Conservation (phyloP, 2,329 filamentous ascomycete genomes). For the Podosphaera fusca region DNA sequence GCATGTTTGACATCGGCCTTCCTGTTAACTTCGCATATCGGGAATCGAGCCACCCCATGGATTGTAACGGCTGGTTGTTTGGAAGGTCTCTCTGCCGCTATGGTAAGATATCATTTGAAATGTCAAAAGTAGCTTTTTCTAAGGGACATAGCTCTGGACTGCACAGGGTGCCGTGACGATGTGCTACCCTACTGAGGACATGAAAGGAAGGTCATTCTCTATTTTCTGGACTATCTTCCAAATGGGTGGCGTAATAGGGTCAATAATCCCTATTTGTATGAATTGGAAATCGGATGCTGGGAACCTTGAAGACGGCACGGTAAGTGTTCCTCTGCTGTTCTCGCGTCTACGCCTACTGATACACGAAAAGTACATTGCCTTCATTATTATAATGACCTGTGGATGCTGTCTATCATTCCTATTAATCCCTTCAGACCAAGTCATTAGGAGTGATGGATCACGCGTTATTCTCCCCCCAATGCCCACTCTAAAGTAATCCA, state of each 20-base stretch:
- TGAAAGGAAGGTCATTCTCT: slow-evolving; percentile 74
- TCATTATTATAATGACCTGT: slow-evolving; percentile 58
- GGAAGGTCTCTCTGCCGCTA: slow-evolving; percentile 54
- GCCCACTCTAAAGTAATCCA: slow-evolving; percentile 45
- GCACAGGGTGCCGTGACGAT: slow-evolving; percentile 77
- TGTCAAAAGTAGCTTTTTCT: background rate
- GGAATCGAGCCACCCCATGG: slow-evolving; percentile 35
- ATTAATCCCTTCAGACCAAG: slow-evolving; percentile 46
- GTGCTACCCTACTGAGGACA: slow-evolving; percentile 59
- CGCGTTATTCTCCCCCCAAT: slow-evolving; percentile 76
- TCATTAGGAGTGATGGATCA: slow-evolving; percentile 56
- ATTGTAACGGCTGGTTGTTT: slow-evolving; percentile 55
- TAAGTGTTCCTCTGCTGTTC: slow-evolving; percentile 35
- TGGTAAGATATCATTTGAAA: slow-evolving; percentile 17
- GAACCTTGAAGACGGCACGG: slow-evolving; percentile 1
- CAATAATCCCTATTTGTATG: slow-evolving; percentile 10
- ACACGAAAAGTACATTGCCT: slow-evolving; percentile 52
- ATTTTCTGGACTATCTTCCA: slow-evolving; percentile 96
- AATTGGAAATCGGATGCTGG: background rate
- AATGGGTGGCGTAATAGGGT: slow-evolving; percentile 68
- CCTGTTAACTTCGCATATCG: slow-evolving; percentile 44
- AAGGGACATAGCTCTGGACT: slow-evolving; percentile 34
- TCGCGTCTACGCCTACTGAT: too few species aligned
- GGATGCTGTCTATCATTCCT: slow-evolving; percentile 47
- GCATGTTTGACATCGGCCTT: slow-evolving; percentile 50